Percentiles rank a stretch among this genome's conserved stretches.
Conservation (phyloP, 2,329 filamentous ascomycete genomes). For the Cladosporium halotolerans region DNA sequence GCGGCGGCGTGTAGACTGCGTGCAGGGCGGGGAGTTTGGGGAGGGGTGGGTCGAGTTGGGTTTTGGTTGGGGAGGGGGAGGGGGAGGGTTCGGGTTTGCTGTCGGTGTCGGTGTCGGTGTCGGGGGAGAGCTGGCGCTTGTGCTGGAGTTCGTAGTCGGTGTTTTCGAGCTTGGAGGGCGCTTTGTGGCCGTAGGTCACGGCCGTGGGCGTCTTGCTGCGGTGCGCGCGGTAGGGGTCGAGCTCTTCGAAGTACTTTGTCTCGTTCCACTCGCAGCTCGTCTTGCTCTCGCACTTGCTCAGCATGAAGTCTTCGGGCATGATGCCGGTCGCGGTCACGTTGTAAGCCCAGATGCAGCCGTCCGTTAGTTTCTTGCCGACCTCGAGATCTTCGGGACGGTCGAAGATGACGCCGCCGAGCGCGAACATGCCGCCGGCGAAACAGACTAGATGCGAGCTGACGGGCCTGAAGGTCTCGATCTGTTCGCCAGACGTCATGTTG, state of each 20-base stretch:
- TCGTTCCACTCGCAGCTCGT: slow-evolving; percentile 39
- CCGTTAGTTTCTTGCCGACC: slow-evolving; percentile 44
- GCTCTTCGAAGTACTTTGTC: slow-evolving; percentile 37
- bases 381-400: slow-evolving; percentile 43
- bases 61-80: neutral
- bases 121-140: slow-evolving; percentile 3
- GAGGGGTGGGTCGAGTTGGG: slow-evolving; percentile 6
- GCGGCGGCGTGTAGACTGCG: slow-evolving; percentile 21
- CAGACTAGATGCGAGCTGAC: slow-evolving; percentile 48
- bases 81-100: neutral
- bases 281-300: slow-evolving; percentile 38
- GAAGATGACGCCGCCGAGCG: slow-evolving; percentile 48
- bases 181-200: neutral
- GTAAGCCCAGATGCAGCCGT: slow-evolving; percentile 53
- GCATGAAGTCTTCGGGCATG: slow-evolving; percentile 47
- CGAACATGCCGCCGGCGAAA: slow-evolving; percentile 52
- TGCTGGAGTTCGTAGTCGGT: slow-evolving; percentile 1
- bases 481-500: slow-evolving; percentile 35
- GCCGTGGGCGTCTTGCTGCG: neutral
- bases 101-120: neutral
- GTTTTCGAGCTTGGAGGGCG: neutral
- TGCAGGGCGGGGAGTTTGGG: slow-evolving; percentile 10
- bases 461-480: slow-evolving; percentile 33
- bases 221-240: slow-evolving; percentile 26
- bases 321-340: slow-evolving; percentile 44